A percentile compares a stretch with the other conserved stretches of the same genome.
These are phyloP conservation scores for Alternaria arborescens DNA, from an alignment of 2,329 filamentous ascomycete genomes.

Conservation along the genomic window DNA sequence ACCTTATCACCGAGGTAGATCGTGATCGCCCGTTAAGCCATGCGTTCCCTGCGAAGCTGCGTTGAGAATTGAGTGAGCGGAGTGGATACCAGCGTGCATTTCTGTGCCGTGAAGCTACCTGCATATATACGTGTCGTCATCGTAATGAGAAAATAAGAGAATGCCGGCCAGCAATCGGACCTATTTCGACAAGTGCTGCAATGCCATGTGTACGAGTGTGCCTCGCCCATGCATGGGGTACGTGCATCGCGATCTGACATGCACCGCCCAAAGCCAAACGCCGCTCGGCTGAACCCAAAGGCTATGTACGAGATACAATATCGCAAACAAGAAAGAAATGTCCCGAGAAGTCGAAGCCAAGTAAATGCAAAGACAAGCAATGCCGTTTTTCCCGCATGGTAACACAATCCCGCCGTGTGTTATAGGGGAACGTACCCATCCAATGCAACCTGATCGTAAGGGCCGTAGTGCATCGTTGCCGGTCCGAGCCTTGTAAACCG, in stretches of 20 bases:
- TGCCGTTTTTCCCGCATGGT: slow-evolving; percentile 18
- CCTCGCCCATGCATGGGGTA: slow-evolving; percentile 26
- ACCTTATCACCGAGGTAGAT: slow-evolving; percentile 26
- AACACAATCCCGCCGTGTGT: slow-evolving; percentile 23
- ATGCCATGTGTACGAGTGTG: slow-evolving; percentile 36
- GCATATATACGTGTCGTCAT: slow-evolving; percentile 40
- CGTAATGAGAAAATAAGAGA: slow-evolving; percentile 24
- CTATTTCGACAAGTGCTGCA: slow-evolving; percentile 25
- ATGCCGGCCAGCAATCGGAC: slow-evolving; percentile 15
- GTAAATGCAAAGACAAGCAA: slow-evolving; percentile 7
- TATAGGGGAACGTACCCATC: slow-evolving; percentile 21
- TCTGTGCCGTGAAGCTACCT: slow-evolving; percentile 23
- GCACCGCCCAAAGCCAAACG: slow-evolving; percentile 20
- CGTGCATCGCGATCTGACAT: slow-evolving; percentile 13
- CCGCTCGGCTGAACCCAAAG: slow-evolving; percentile 8
- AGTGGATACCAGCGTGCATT: slow-evolving; percentile 27
- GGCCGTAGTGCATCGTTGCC: slow-evolving; percentile 23
- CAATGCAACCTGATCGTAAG: slow-evolving; percentile 27
- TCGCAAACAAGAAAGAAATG: neutral
- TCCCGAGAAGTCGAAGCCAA: neutral
- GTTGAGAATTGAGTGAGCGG: slow-evolving; percentile 15
- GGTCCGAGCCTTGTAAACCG: slow-evolving; percentile 15
- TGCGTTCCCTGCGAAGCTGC: slow-evolving; percentile 7
- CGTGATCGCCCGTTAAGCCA: slow-evolving; percentile 16
- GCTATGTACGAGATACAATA: slow-evolving; percentile 1